Evolutionary conservation across 345 rosid genomes (phyloP).

Genomic region (Arabidopsis suecica): DNA sequence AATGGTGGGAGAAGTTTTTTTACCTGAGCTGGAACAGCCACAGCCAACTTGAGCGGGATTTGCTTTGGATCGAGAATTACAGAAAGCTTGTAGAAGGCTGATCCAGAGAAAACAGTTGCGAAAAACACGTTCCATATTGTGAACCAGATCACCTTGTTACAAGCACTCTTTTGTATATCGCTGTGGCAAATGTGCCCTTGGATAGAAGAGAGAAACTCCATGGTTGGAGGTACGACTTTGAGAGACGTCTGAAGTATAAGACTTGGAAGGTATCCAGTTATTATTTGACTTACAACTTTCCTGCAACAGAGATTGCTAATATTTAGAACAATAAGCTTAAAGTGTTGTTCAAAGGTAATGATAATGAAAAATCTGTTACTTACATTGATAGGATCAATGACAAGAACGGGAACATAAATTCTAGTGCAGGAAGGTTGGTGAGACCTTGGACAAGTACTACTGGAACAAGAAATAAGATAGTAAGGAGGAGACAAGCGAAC

Average conservation of each 20-base stretch:
- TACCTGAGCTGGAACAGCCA: constrained; percentile 95
- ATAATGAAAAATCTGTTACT: constrained; percentile 37
- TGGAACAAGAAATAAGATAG: constrained; percentile 84
- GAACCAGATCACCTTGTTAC: constrained; percentile 96
- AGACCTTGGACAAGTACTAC: constrained; percentile 96
- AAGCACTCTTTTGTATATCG: constrained; percentile 86
- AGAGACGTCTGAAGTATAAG: constrained; percentile 85
- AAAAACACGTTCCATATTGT: constrained; percentile 92
- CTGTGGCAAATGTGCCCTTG: constrained; percentile 89
- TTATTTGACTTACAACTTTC: constrained; percentile 67
- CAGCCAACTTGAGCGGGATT: constrained; percentile 78
- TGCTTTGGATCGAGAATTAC: constrained; percentile 73
- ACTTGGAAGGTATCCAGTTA: constrained; percentile 96
- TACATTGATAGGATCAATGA: constrained; percentile 73
- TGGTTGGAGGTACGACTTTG: constrained; percentile 81
- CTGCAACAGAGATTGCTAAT: constrained; percentile 58
- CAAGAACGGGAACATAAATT: constrained; percentile 79
- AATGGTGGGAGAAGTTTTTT: constrained; percentile 16
- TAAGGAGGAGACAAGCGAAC: constrained; percentile 75
- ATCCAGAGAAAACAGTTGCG: constrained; percentile 93
- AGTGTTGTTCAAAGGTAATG: constrained; percentile 4
- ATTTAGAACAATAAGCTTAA: constrained; percentile 18
- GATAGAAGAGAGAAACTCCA: constrained; percentile 92
- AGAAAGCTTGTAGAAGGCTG: constrained; percentile 64
- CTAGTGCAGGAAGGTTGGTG: constrained; percentile 80